A percentile compares a stretch with the other conserved stretches of the same genome.
Conservation (phyloP, 257 asterid species). For the Datura wrightii region DNA sequence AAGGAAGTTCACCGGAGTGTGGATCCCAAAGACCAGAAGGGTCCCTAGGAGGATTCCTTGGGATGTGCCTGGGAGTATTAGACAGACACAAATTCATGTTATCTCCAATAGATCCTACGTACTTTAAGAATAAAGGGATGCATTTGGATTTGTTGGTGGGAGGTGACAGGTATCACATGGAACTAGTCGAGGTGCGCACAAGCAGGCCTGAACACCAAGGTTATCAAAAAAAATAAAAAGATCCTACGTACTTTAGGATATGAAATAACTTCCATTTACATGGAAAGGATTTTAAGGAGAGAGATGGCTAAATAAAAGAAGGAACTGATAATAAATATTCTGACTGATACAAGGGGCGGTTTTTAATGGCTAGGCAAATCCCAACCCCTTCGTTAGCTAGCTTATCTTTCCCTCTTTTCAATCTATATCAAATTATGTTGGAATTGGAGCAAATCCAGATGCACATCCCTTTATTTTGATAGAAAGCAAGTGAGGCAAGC, state of each 20-base stretch:
- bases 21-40: no score
- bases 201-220: no score
- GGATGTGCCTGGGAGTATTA: no score
- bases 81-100: background rate
- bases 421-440: background rate
- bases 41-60: no score
- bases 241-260: background rate
- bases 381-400: background rate
- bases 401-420: background rate
- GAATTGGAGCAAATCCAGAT: slow-evolving; percentile 20
- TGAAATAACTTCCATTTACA: background rate
- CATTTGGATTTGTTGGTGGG: no score
- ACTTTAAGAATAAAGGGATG: no score
- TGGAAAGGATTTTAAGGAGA: background rate
- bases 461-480: background rate
- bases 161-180: no score
- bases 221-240: no score
- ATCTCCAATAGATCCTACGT: background rate
- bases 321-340: background rate
- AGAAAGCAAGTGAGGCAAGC: background rate
- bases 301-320: background rate
- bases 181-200: no score
- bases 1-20: no score
- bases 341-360: background rate
- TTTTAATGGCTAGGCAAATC: background rate